Evolutionary conservation across 164 flowering plant species (phyloP), one percentile per base, ranked within the genome.

Genomic region (Malania oleifera): DNA sequence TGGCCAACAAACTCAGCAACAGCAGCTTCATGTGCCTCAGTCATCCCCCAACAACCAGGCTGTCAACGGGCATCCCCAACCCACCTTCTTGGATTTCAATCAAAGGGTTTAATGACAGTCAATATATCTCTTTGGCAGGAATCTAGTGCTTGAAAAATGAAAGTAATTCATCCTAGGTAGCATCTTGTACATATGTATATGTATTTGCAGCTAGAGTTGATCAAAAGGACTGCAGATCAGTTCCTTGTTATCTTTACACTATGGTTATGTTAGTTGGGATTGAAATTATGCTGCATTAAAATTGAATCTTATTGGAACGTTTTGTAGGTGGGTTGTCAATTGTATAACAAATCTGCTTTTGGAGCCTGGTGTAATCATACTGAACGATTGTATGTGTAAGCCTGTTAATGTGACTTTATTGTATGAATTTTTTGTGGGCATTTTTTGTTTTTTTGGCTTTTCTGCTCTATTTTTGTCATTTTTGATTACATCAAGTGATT

Each of bases 81-180:
- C 79, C 3, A 70, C 68, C 66, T 79, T 80, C 64, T 19, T 67
- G 73, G 86, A 80, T 60, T 87, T 80, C 73, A 80, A 76, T 67
- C 70, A 70, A 61, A 71, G 70, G 72, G 58, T 45, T 51, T 68
- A 65, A 60, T 31, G 47, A 23, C 19, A 6, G 10, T 12, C 7
- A 9, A 31, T 40, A 44, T 49, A 54, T 24, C 23, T 48, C 35
- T 50, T 41, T 34, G 9, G 27, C 10, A 18, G 58, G 24, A 26
- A 28, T 3, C 28, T 46, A 12, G 41, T 22, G 6, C 12, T 34
- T 29, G 24, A 20, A n/a, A 40, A 15, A 18, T 34, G 26, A 45
- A 19, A 19, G 63, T 49, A 54, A 50, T 53, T 50, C 26, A 49
- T 57, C 38, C 28, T 23, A 24, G 59, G 51, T 64, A 63, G 47